phyloP scores from a whole-genome alignment of 2,329 filamentous ascomycete species.

The Knufia fluminis region DNA sequence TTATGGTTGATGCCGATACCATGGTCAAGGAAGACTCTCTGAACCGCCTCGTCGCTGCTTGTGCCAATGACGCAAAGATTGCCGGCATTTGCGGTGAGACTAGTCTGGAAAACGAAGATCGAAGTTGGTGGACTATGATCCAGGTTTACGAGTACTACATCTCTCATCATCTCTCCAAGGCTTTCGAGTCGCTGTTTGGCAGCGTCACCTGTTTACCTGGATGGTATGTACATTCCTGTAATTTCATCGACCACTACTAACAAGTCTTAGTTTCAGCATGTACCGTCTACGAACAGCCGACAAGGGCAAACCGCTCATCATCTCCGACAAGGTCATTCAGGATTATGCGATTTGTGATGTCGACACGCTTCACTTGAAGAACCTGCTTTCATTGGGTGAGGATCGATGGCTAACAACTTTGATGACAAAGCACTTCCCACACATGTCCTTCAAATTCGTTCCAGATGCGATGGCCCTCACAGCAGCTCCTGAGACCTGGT shows the following conservation, averaged over 20 bases:
- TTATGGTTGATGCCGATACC: slow-evolving; percentile 98
- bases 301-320: slow-evolving; percentile 87
- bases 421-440: slow-evolving; percentile 96
- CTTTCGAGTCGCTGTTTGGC: slow-evolving; percentile 94
- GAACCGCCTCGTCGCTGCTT: slow-evolving; percentile 84
- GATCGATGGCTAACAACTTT: slow-evolving; percentile 95
- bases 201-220: slow-evolving; percentile 97
- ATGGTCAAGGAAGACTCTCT: slow-evolving; percentile 85
- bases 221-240: slow-evolving; percentile 59
- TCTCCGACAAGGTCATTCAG: slow-evolving; percentile 74
- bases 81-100: slow-evolving; percentile 97
- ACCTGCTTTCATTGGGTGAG: slow-evolving; percentile 83
- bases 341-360: slow-evolving; percentile 86
- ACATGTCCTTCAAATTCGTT: slow-evolving; percentile 93
- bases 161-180: slow-evolving; percentile 91
- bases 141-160: slow-evolving; percentile 99
- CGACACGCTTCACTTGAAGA: slow-evolving; percentile 92
- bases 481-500: slow-evolving; percentile 88
- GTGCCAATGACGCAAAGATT: slow-evolving; percentile 89
- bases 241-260: slow-evolving; percentile 29
- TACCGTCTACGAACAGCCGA: slow-evolving; percentile 91
- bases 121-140: slow-evolving; percentile 99
- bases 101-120: slow-evolving; percentile 87
- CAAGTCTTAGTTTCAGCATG: slow-evolving; percentile 77
- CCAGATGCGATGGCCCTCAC: slow-evolving; percentile 88